phyloP scores from a whole-genome alignment of 305 asterid species.

The Rubia tinctorum region DNA sequence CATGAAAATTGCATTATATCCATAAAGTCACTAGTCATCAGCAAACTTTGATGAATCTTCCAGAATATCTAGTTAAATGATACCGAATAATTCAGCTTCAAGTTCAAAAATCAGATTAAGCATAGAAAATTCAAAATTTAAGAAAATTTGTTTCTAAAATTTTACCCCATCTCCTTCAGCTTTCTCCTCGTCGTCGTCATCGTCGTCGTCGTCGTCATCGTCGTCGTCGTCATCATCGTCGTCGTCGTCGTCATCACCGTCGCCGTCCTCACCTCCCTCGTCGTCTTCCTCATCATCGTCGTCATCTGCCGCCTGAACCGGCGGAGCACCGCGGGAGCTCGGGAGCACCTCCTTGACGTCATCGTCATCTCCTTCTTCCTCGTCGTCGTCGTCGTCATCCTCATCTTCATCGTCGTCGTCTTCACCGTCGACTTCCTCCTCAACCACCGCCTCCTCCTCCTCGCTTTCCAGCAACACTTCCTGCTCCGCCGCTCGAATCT shows the following conservation, averaged over 20 bases:
- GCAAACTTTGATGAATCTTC: neutral
- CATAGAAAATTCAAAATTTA: neutral
- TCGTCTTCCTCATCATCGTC: constrained; percentile 49
- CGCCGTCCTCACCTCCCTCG: constrained; percentile 40
- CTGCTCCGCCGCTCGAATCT: constrained; percentile 41
- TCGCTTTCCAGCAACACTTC: constrained; percentile 30
- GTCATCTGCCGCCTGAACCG: constrained; percentile 36
- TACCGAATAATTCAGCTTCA: neutral
- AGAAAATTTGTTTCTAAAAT: neutral
- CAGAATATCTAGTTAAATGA: neutral
- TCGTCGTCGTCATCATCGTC: constrained; percentile 51
- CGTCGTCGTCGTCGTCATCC: constrained; percentile 17
- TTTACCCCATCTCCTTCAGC: constrained; percentile 26
- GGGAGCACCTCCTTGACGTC: constrained; percentile 41
- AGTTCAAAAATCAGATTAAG: neutral
- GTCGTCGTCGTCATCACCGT: constrained; percentile 37
- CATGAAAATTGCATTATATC: neutral
- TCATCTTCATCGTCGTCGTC: constrained; percentile 21
- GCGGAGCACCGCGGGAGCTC: constrained; percentile 35
- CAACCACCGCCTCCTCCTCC: constrained; percentile 28
- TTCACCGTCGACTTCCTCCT: constrained; percentile 27
- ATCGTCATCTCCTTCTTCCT: constrained; percentile 20
- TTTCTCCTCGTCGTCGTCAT: constrained; percentile 45
- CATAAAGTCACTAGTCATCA: neutral
- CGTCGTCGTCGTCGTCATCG: constrained; percentile 30